Conservation (phyloP, 768 basidiomycete genomes). For the Clathrus columnatus region DNA sequence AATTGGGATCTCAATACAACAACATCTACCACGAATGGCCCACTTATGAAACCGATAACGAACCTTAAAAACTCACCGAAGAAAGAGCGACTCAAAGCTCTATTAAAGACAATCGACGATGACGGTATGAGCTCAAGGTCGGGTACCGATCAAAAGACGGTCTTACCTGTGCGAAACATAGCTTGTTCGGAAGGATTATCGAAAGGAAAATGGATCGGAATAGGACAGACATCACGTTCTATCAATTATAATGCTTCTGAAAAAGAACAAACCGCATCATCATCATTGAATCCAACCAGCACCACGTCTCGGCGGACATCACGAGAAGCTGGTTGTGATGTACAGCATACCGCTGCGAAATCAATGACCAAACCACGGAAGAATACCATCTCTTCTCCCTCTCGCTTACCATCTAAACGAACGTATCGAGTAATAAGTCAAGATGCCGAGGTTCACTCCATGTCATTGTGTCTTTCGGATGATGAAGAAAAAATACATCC, state of each 20-base stretch:
- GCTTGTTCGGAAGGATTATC: neutral
- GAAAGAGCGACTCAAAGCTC: constrained; percentile 8
- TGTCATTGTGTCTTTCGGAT: neutral
- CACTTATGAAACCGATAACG: neutral
- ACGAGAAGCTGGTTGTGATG: neutral
- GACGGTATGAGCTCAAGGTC: neutral
- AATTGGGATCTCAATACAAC: too few relatives aligned
- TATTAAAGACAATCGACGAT: constrained; percentile 2
- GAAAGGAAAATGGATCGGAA: neutral
- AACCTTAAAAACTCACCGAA: constrained; percentile 1
- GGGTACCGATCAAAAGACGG: neutral
- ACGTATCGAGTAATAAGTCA: neutral
- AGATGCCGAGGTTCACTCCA: neutral
- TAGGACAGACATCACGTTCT: neutral
- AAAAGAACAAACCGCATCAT: neutral
- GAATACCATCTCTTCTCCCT: neutral
- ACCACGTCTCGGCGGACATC: too few relatives aligned
- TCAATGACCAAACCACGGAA: neutral
- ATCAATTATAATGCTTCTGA: neutral
- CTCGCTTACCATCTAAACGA: neutral
- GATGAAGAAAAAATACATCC: neutral
- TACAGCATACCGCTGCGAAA: neutral
- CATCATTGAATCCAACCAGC: too few relatives aligned
- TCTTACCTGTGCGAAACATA: neutral
- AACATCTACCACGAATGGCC: too few relatives aligned